These are phyloP conservation scores for Cucumis cinereus DNA, from an alignment of 306 rosid genomes.

Conservation along the genomic window DNA sequence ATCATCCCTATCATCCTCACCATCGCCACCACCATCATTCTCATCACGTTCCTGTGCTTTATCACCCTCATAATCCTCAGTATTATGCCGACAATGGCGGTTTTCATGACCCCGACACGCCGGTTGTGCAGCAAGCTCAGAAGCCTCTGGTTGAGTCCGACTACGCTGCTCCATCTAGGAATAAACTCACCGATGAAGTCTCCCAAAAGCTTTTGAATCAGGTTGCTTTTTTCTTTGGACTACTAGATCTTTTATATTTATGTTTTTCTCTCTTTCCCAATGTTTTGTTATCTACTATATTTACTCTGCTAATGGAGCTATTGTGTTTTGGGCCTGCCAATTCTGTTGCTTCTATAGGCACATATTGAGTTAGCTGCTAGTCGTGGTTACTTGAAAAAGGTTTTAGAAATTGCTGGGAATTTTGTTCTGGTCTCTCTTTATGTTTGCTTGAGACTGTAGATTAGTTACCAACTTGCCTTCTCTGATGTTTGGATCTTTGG, in stretches of 20 bases:
- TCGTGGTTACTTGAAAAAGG: background rate
- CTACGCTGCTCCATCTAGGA: conserved; percentile 34
- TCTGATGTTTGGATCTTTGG: no score
- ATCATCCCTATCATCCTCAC: conserved; percentile 30
- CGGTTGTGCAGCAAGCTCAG: conserved; percentile 20
- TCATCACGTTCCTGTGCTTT: conserved; percentile 39
- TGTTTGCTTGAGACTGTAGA: background rate
- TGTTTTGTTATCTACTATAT: background rate
- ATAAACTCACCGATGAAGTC: conserved; percentile 59
- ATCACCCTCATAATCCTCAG: conserved; percentile 42
- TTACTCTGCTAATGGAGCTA: background rate
- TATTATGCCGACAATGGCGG: conserved; percentile 19
- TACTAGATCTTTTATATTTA: background rate
- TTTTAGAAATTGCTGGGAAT: background rate
- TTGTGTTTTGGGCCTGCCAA: background rate
- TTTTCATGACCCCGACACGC: conserved; percentile 26
- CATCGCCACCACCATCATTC: conserved; percentile 10
- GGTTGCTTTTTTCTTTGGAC: conserved; percentile 23
- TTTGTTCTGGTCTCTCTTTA: background rate
- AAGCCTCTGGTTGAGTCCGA: conserved; percentile 33
- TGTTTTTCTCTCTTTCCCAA: background rate
- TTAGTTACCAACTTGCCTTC: background rate
- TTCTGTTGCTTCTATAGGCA: background rate
- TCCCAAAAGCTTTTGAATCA: conserved; percentile 69
- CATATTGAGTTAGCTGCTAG: background rate